Percentiles rank a stretch among this genome's conserved stretches.
Conservation (phyloP, 1,284 basidiomycete species). For the Irpex sp. region DNA sequence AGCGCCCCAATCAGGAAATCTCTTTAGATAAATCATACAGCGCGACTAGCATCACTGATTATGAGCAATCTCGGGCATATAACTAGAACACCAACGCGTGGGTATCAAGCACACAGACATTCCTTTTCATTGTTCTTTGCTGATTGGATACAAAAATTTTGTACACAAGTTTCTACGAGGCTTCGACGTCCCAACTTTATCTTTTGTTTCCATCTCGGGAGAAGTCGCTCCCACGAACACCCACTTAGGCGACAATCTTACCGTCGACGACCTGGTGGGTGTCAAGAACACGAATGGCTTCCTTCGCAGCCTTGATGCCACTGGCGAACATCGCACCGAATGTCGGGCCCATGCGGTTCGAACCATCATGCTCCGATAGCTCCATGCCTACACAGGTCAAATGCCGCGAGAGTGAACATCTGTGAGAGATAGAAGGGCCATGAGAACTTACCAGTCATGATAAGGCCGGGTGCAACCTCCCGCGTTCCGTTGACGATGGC, state of each 20-base stretch:
- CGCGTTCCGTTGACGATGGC: conserved; percentile 76
- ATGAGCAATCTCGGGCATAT: background rate
- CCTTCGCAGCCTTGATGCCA: conserved; percentile 76
- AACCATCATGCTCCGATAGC: conserved; percentile 80
- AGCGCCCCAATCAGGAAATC: background rate
- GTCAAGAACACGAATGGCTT: conserved; percentile 66
- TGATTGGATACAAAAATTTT: too few species aligned
- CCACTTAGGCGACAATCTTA: conserved; percentile 51
- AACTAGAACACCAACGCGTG: background rate
- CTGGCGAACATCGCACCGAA: conserved; percentile 83
- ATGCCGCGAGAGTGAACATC: background rate
- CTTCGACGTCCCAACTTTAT: background rate
- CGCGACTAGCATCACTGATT: background rate
- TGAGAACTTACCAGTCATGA: conserved; percentile 59
- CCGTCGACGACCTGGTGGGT: conserved; percentile 60
- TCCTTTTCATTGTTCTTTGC: background rate
- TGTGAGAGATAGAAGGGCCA: background rate
- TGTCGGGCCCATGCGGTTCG: conserved; percentile 73
- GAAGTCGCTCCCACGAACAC: background rate
- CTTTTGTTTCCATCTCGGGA: background rate
- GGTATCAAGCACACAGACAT: background rate
- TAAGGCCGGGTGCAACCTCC: conserved; percentile 77
- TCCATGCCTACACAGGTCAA: conserved; percentile 65
- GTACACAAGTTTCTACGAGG: background rate
- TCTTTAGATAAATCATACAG: background rate